Evolutionary conservation across 352 stramenopile genomes (phyloP), one percentile per base, ranked within the genome.

Genomic region (Globisporangium lucens): DNA sequence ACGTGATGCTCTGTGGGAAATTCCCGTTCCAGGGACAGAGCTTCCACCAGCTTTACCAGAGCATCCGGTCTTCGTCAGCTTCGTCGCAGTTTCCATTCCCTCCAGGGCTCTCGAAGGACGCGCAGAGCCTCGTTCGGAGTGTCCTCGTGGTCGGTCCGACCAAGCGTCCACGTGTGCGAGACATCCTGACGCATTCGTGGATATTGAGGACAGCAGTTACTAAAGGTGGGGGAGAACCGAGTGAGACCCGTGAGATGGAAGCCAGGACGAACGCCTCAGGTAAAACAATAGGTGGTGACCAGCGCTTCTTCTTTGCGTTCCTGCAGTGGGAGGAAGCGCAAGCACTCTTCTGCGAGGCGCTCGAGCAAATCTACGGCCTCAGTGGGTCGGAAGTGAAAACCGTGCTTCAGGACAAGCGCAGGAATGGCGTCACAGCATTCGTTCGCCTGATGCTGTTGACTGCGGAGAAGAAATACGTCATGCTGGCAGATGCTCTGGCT

Each of bases 21-120:
- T 81, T 82, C 29, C 80, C 80, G n/a, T 99, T 98, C 74, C 97
- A 98, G 66, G 75, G 70, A 17, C 35, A 57, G 10, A 93, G 78
- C n/a, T 64, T 89, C 35, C 70, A 76, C 12, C 74, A 85, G 12
- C 61, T 85, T 10, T 82, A 83, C 66, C 66, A 75, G 52, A 76
- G 73, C 10, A 82, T 82, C 52, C 70, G 74, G 20, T 43, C 52
- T 33, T 24, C 52, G 6, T 36, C 53, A 22, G 20, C 22, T 7
- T 66, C 29, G 1, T 55, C 64, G 4, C 43, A 35, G 43, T 61
- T 72, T 27, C 24, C 59, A 20, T 72, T 82, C 43, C 62, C 67
- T 7, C n/a, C 29, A 3, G 41, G 33, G 17, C 60, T 91, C 4
- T 87, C 80, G 0, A 43, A 55, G 20, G 72, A 79, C 10, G 81